Conservation (phyloP, 208 protist genomes). For the Crithidia bombi region DNA sequence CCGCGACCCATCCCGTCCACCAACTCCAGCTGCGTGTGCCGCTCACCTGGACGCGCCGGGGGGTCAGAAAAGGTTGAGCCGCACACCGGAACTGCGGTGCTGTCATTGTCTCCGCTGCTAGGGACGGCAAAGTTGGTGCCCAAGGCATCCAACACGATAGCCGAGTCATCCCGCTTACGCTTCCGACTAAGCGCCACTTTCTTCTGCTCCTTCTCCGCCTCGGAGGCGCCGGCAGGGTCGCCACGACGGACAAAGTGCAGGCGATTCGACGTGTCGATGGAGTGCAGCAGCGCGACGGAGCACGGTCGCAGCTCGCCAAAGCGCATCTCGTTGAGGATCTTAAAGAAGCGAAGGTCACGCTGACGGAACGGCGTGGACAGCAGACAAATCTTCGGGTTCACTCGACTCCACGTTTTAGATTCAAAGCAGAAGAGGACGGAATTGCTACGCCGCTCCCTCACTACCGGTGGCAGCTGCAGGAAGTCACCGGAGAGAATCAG, state of each 20-base stretch:
- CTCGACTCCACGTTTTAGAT: slow-evolving; percentile 56
- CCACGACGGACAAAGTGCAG: slow-evolving; percentile 38
- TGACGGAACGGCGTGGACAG: slow-evolving; percentile 78
- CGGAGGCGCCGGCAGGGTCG: not conserved
- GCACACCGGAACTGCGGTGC: not conserved
- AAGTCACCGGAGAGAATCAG: slow-evolving; percentile 93
- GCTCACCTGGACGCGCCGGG: not conserved
- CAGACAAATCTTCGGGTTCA: slow-evolving; percentile 67
- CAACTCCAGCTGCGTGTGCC: slow-evolving; percentile 22
- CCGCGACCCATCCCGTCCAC: slow-evolving; percentile 30
- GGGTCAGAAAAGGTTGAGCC: slow-evolving; percentile 14
- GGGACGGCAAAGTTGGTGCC: no score
- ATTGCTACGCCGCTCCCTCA: slow-evolving; percentile 19
- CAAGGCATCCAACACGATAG: no score
- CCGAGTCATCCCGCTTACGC: no score
- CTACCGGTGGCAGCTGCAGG: slow-evolving; percentile 88
- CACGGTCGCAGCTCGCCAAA: slow-evolving; percentile 47
- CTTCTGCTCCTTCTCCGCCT: slow-evolving; percentile 1
- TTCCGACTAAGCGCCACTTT: not conserved
- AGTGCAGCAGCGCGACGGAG: slow-evolving; percentile 45
- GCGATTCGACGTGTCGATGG: slow-evolving; percentile 41
- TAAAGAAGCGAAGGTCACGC: slow-evolving; percentile 61
- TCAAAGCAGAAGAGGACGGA: slow-evolving; percentile 73
- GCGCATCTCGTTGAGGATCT: slow-evolving; percentile 80
- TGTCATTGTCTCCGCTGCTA: not conserved